These are phyloP conservation scores for Sherardia arvensis DNA, from an alignment of 257 asterid genomes.

Conservation along the genomic window DNA sequence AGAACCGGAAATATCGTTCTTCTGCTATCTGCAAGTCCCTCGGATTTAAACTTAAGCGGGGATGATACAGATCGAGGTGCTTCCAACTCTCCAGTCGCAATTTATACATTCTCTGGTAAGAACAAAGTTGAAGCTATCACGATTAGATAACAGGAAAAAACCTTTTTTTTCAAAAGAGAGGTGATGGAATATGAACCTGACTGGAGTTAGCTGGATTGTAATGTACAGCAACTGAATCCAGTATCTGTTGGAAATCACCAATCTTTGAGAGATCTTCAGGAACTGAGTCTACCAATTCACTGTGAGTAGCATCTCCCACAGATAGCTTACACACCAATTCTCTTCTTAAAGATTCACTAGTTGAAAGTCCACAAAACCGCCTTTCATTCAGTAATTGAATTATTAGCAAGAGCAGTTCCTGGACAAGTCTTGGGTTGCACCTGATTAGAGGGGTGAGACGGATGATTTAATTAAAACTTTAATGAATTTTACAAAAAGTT, in stretches of 20 bases:
- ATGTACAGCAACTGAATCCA: slow-evolving; percentile 71
- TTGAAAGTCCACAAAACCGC: slow-evolving; percentile 74
- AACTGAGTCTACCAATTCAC: slow-evolving; percentile 84
- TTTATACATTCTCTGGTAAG: slow-evolving; percentile 90
- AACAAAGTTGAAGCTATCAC: slow-evolving; percentile 13
- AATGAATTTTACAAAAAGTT: neutral
- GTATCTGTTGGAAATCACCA: slow-evolving; percentile 66
- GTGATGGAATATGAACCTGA: slow-evolving; percentile 50
- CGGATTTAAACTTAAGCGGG: slow-evolving; percentile 86
- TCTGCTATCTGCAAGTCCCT: slow-evolving; percentile 89
- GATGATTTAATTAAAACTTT: neutral
- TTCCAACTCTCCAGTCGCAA: slow-evolving; percentile 61
- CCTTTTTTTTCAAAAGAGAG: too few relatives aligned
- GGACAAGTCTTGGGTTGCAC: slow-evolving; percentile 64
- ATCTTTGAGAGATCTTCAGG: slow-evolving; percentile 74
- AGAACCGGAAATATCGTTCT: slow-evolving; percentile 78
- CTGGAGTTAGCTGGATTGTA: slow-evolving; percentile 89
- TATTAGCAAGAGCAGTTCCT: slow-evolving; percentile 81
- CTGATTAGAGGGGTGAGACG: slow-evolving; percentile 33
- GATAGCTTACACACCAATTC: slow-evolving; percentile 80
- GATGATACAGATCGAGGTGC: slow-evolving; percentile 90
- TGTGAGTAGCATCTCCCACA: slow-evolving; percentile 80
- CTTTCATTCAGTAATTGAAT: slow-evolving; percentile 88
- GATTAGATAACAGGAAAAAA: neutral
- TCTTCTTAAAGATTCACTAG: slow-evolving; percentile 66